Conservation (phyloP, 805 yeast species). For the Metschnikowia reukaufii region DNA sequence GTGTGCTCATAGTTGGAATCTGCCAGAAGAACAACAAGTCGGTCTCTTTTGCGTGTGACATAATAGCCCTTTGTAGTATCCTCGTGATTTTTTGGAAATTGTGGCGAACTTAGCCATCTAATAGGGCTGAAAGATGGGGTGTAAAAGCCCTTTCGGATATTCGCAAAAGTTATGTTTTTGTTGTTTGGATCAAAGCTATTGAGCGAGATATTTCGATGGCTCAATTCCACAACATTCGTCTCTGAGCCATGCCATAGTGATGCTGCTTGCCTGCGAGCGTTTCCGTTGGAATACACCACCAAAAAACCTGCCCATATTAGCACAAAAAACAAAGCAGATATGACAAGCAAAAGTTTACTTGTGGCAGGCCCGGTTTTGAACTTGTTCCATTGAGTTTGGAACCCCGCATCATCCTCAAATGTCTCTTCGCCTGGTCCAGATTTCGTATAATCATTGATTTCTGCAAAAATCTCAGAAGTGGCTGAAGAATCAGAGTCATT, state of each 20-base stretch:
- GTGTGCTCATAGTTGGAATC: constrained; percentile 28
- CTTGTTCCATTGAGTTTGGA: constrained; percentile 8
- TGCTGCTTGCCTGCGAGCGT: constrained; percentile 17
- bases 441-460: constrained; percentile 24
- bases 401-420: constrained; percentile 15
- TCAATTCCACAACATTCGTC: constrained; percentile 23
- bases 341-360: constrained; percentile 4
- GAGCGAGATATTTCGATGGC: constrained; percentile 33
- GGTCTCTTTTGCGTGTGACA: constrained; percentile 18
- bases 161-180: constrained; percentile 30
- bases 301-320: constrained; percentile 30
- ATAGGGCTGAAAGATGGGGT: constrained; percentile 14
- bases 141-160: constrained; percentile 24
- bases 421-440: constrained; percentile 18
- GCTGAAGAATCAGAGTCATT: constrained; percentile 9
- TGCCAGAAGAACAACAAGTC: constrained; percentile 26
- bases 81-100: constrained; percentile 27
- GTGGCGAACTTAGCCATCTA: constrained; percentile 31
- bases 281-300: constrained; percentile 28
- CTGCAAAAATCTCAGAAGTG: constrained; percentile 32
- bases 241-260: constrained; percentile 21
- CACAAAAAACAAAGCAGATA: constrained; percentile 7
- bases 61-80: constrained; percentile 31
- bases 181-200: constrained; percentile 28
- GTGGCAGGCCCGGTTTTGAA: constrained; percentile 5